phyloP scores from a whole-genome alignment of 768 basidiomycete species.

The Pleurotus platypus region DNA sequence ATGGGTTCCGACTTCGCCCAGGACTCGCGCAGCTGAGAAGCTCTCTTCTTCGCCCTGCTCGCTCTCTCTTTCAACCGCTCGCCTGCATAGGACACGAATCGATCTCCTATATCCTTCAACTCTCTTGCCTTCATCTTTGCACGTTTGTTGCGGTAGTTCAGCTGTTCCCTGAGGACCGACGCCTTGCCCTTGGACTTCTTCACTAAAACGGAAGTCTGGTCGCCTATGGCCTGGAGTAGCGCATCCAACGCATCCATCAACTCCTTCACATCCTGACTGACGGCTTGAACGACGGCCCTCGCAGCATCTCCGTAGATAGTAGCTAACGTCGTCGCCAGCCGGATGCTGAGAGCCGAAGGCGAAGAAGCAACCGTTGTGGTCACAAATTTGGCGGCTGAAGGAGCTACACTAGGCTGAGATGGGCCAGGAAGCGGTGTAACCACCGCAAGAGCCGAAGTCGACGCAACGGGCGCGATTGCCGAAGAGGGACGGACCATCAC shows the following conservation, averaged over 20 bases:
- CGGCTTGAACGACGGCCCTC: constrained; percentile 37
- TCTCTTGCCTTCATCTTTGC: constrained; percentile 53
- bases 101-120: constrained; percentile 44
- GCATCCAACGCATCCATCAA: constrained; percentile 58
- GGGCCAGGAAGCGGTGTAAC: background rate
- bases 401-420: background rate
- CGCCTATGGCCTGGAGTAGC: constrained; percentile 45
- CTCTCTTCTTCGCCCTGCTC: constrained; percentile 37
- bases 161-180: constrained; percentile 37
- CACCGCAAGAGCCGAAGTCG: too few relatives aligned
- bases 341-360: constrained; percentile 32
- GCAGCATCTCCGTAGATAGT: constrained; percentile 43
- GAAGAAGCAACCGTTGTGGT: constrained; percentile 11
- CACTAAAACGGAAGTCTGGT: constrained; percentile 43
- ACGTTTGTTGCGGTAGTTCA: constrained; percentile 46
- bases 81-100: constrained; percentile 39
- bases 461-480: background rate
- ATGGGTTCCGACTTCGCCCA: constrained; percentile 29
- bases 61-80: constrained; percentile 39
- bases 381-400: background rate
- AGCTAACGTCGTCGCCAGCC: constrained; percentile 43
- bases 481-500: constrained; percentile 4
- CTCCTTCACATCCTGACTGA: constrained; percentile 53
- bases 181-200: constrained; percentile 47
- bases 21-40: constrained; percentile 34